phyloP scores from a whole-genome alignment of 1,284 basidiomycete species.

The Fomitiporia mediterranea region DNA sequence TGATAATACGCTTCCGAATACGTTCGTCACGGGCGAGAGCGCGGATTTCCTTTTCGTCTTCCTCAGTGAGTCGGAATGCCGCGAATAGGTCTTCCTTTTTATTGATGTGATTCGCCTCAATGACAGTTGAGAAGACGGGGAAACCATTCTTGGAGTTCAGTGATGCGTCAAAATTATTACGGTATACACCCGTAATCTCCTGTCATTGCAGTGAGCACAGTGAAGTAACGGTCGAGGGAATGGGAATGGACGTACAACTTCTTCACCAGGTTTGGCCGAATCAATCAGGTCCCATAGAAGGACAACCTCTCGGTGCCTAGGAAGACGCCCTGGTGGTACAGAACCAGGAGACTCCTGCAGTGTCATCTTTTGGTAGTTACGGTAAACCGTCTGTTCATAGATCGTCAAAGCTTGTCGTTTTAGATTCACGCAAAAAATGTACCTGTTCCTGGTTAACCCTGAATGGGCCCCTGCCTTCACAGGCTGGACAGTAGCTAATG shows the following conservation, averaged over 20 bases:
- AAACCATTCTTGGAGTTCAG: slow-evolving; percentile 99
- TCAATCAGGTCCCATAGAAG: slow-evolving; percentile 98
- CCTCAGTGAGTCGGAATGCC: slow-evolving; percentile 93
- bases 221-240: slow-evolving; percentile 15
- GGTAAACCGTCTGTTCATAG: slow-evolving; percentile 83
- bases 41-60: slow-evolving; percentile 92
- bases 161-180: slow-evolving; percentile 98
- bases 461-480: slow-evolving; percentile 93
- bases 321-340: slow-evolving; percentile 94
- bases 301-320: slow-evolving; percentile 94
- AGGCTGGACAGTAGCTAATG: slow-evolving; percentile 92
- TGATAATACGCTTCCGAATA: slow-evolving; percentile 95
- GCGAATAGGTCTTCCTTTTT: slow-evolving; percentile 97
- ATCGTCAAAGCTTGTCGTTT: not conserved
- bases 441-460: slow-evolving; percentile 95
- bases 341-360: slow-evolving; percentile 98
- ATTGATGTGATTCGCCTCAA: slow-evolving; percentile 97
- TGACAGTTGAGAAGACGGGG: slow-evolving; percentile 97
- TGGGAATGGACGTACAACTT: slow-evolving; percentile 63
- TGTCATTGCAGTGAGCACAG: slow-evolving; percentile 29
- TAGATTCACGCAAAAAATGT: slow-evolving; percentile 22
- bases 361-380: slow-evolving; percentile 99
- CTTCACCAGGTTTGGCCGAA: slow-evolving; percentile 96
- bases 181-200: slow-evolving; percentile 97
- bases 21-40: slow-evolving; percentile 85